phyloP scores from a whole-genome alignment of 352 stramenopile genomes.

The Phytophthora syringae region DNA sequence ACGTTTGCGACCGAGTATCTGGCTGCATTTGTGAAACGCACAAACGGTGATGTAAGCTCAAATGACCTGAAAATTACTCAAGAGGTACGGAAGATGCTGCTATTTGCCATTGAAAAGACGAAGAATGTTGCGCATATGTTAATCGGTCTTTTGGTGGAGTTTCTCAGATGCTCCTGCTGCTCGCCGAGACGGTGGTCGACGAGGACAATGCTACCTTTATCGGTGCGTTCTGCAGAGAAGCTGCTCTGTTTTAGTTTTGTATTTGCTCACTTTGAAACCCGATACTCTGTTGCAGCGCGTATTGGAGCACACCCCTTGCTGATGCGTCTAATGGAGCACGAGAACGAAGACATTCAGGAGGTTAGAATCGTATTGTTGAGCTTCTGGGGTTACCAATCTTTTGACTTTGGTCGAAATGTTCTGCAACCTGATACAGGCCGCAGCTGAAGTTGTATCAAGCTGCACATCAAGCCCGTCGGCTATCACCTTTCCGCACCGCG shows the following conservation, averaged over 20 bases:
- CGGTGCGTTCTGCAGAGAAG: slow-evolving; percentile 37
- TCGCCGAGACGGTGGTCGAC: slow-evolving; percentile 68
- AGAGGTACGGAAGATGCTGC: slow-evolving; percentile 26
- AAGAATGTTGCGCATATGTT: background rate
- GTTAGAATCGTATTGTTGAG: slow-evolving; percentile 30
- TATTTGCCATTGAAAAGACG: background rate
- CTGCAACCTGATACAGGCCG: slow-evolving; percentile 43
- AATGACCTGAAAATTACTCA: slow-evolving; percentile 47
- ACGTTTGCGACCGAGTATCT: slow-evolving; percentile 57
- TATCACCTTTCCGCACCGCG: slow-evolving; percentile 72
- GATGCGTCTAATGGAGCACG: slow-evolving; percentile 82
- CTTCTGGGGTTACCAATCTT: background rate
- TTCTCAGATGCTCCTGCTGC: slow-evolving; percentile 28
- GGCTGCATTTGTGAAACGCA: slow-evolving; percentile 46
- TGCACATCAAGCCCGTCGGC: slow-evolving; percentile 68
- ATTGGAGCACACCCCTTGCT: slow-evolving; percentile 72
- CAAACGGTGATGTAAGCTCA: slow-evolving; percentile 22
- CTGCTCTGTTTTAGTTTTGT: background rate
- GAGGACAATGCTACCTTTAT: slow-evolving; percentile 86
- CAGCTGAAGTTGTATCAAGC: slow-evolving; percentile 67
- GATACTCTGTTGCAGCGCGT: slow-evolving; percentile 44
- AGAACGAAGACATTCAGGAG: slow-evolving; percentile 78
- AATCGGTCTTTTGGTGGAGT: background rate
- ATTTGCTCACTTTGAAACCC: background rate
- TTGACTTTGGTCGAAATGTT: slow-evolving; percentile 1